Evolutionary conservation across 305 asterid species (phyloP), one percentile per base, ranked within the genome.

Genomic region (Fraxinus greggii): DNA sequence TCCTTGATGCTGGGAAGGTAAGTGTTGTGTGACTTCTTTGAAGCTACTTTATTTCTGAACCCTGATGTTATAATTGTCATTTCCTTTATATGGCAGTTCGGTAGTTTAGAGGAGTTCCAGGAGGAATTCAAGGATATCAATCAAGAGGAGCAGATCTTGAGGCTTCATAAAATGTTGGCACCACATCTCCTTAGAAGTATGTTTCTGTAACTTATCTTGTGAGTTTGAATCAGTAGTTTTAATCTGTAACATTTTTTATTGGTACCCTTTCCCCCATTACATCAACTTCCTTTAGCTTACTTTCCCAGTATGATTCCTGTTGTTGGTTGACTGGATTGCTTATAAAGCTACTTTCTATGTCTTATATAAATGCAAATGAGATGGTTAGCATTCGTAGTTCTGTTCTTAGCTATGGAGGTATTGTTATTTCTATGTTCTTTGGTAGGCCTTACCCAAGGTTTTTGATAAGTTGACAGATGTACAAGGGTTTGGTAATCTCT

Each of bases 1-100:
- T 96, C 91, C 98, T 96, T 83, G 99, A 96, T 89, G 98, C 98
- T 81, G 99, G 98, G 78, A 96, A 96, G 98, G 99, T 96, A 83
- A 83, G 97, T 89, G 40, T 75, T 51, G 63, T 85, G 32, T 80
- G 42, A 13, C 81, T 72, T 77, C 54, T 45, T 63, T 23, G 65
- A 77, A 65, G 67, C 79, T 78, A 63, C 40, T 36, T 78, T 29
- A 33, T 36, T 28, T 85, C 65, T 5, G 65, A n/a, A 54, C 26
- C 65, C 7, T n/a, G 10, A 54, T 54, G 65, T 54, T n/a, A 54
- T 54, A 54, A 54, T 54, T 54, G 65, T 21, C 65, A 54, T 54
- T 54, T 54, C 61, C 24, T 54, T 54, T 54, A 54, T 54, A 54
- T 54, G 65, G 79, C 93, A 95, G 99, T 95, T 96, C 80, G 95